Base-by-base conservation (phyloP, 805 yeast genomes). In the Diddensiella transvaalensis region DNA sequence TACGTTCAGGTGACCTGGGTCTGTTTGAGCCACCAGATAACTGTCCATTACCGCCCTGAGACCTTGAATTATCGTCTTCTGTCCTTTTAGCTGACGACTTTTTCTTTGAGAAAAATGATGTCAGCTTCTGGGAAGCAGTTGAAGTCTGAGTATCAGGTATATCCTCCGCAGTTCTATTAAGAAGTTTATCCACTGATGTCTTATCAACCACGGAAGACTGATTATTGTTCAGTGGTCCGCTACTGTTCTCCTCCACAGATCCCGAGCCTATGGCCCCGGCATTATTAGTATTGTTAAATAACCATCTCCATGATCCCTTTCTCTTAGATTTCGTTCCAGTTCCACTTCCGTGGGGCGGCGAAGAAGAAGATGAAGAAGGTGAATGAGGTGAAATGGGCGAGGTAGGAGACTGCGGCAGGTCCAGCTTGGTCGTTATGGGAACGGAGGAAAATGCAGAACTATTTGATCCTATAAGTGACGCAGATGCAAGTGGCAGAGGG, bases 21-120 rank as follows among this genome's bases (percentile, higher is more conserved):
- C 32, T 22, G n/a, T 37, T 47, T 13, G 22, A 17, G 23, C n/a
- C 26, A 10, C 35, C 13, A 6, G 30, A 23, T 8, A 13, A 22
- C 4, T n/a, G 8, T 8, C 22, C 26, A 3, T 13, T 40, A 29
- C 30, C 44, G 15, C 13, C 42, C 32, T 15, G 10, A 37, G 38
- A 21, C 8, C 13, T 5, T 33, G 22, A 19, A 37, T 29, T 3
- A 17, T 15, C 2, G 43, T 38, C 21, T 22, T 43, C 23, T 21
- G n/a, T 19, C 42, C 37, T 36, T 36, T 49, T 45, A 33, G 46
- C 47, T 21, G 57, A 54, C 26, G 44, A 18, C 46, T 51, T 53
- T 42, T 54, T 53, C 46, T 53, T 53, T 22, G 50, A 39, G 33
- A 55, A 55, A 32, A 55, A 51, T 6, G 52, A 43, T 26, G 57